phyloP scores from a whole-genome alignment of 768 basidiomycete genomes.

The Boletus tomentosulus region DNA sequence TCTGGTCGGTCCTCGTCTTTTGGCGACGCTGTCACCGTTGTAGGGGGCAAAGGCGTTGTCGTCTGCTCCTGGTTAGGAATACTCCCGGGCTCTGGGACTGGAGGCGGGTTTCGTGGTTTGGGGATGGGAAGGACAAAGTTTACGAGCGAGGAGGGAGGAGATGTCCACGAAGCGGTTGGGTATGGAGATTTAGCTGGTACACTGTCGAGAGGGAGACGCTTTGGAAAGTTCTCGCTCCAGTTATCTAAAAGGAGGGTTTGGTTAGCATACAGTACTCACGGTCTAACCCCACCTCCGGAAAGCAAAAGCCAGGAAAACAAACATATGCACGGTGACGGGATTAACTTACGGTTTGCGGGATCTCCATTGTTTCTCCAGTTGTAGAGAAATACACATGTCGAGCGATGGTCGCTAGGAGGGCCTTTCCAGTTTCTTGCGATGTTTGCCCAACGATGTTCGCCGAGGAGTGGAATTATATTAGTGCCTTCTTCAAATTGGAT shows the following conservation, averaged over 20 bases:
- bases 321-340: background rate
- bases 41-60: background rate
- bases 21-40: background rate
- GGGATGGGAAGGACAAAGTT: slow-evolving; percentile 24
- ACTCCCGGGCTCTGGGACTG: background rate
- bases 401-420: slow-evolving; percentile 4
- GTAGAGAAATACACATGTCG: slow-evolving; percentile 27
- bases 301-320: background rate
- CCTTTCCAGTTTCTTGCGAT: slow-evolving; percentile 13
- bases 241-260: slow-evolving; percentile 14
- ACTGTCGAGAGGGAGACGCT: background rate
- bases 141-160: slow-evolving; percentile 15
- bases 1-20: background rate
- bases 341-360: slow-evolving; percentile 27
- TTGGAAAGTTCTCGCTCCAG: slow-evolving; percentile 25
- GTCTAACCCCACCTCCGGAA: background rate
- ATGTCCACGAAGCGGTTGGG: slow-evolving; percentile 22
- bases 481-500: slow-evolving; percentile 25
- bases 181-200: slow-evolving; percentile 26
- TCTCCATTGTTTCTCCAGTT: slow-evolving; percentile 31
- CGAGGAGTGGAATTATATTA: slow-evolving; percentile 25
- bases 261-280: background rate
- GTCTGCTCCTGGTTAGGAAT: background rate
- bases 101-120: slow-evolving; percentile 5
- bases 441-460: slow-evolving; percentile 22